Base-by-base conservation (phyloP, 805 yeast genomes). In the Candida suzukii region DNA sequence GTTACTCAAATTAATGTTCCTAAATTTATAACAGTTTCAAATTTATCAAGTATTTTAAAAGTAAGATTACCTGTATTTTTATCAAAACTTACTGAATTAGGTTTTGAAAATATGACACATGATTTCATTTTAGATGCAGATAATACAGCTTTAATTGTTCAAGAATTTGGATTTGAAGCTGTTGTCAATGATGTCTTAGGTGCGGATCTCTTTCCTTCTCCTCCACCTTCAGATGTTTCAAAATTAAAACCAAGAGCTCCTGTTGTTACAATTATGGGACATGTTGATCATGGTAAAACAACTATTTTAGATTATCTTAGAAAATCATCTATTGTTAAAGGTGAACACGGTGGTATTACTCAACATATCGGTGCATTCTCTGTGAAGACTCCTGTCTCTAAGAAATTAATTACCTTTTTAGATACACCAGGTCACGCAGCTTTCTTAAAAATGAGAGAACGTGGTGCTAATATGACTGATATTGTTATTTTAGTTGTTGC, bases 361-460 rank as follows among this genome's bases (percentile, higher is more conserved):
- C 99, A 93, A 60, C 97, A 88, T 58, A 93, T 93, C 43, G 99
- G 99, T 60, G 98, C 99, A 0, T 93, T 93, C 53, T 82, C 91
- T 14, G 93, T 91, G 20, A 68, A 70, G n/a, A 76, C 95, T 0
- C 90, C 93, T 0, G 58, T 73, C 1, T 75, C 93, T 1, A 79
- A 82, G 52, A 83, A 82, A 57, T 67, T 67, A 33, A 86, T 93
- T 48, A 91, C 98, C 0, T 91, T 93, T 49, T 70, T 93, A 46
- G 99, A 93, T 60, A 93, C 99, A 0, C 99, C 99, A 0, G 99
- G 99, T 0, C 99, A 93, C 64, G 95, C 96, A 11, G 98, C 98
- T 0, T 93, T 93, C 57, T 67, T 93, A 48, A 88, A 88, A 54
- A 88, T 93, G 96, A 76, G 99, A 51, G 95, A 91, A 63, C 74